phyloP scores from a whole-genome alignment of 1,139 yeast genomes.

The Tardiomyces blankii region DNA sequence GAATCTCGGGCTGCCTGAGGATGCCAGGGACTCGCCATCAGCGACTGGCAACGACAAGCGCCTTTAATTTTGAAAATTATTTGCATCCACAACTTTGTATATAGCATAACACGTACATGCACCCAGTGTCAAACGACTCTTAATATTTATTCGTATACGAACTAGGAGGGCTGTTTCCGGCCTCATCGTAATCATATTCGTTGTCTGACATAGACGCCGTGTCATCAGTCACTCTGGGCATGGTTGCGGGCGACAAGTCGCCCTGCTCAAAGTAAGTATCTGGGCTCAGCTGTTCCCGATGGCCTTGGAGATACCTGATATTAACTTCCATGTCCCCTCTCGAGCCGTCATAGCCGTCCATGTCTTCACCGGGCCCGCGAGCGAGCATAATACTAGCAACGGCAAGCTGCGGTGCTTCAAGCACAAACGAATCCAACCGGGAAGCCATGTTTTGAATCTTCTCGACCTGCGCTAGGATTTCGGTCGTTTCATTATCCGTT shows the following conservation, averaged over 20 bases:
- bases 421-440: not conserved
- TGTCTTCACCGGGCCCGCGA: no score
- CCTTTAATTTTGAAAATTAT: not conserved
- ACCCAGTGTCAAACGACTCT: no score
- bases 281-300: not conserved
- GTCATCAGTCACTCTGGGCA: not conserved
- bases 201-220: not conserved
- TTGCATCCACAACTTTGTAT: no score
- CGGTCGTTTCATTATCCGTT: not conserved
- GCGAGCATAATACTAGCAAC: not conserved
- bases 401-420: not conserved
- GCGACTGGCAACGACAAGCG: not conserved
- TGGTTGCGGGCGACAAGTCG: not conserved
- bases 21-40: conserved; percentile 21
- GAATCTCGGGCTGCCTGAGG: conserved; percentile 73
- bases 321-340: no score
- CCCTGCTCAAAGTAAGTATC: not conserved
- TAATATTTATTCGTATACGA: not conserved
- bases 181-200: not conserved
- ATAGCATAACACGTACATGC: no score
- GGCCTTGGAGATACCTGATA: not conserved
- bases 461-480: not conserved
- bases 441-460: not conserved
- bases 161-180: not conserved
- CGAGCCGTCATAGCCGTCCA: no score